A percentile compares a stretch with the other conserved stretches of the same genome.
Evolutionary conservation across 2,329 filamentous ascomycete genomes (phyloP).

Genomic region (Exophiala sp.): DNA sequence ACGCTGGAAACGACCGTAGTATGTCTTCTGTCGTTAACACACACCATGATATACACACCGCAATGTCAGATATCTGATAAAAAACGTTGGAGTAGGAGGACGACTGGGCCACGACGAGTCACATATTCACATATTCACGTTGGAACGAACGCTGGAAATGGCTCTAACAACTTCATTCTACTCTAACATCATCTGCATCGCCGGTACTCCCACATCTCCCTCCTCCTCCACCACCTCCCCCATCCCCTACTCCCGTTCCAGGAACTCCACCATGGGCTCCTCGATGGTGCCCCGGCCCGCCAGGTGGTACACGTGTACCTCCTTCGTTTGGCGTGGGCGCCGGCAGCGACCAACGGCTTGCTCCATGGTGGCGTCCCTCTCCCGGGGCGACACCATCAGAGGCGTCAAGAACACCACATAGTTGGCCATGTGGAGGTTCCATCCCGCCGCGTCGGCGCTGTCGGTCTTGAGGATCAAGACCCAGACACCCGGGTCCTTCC

Average conservation of each 20-base stretch:
- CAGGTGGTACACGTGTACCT: conserved; percentile 54
- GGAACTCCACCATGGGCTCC: conserved; percentile 5
- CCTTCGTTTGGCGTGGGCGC: conserved; percentile 53
- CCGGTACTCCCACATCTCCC: conserved; percentile 8
- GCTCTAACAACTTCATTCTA: no score
- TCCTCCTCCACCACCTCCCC: conserved; percentile 9
- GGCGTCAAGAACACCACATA: conserved; percentile 60
- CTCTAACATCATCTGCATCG: conserved; percentile 1
- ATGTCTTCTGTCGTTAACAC: no score
- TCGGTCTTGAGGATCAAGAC: conserved; percentile 55
- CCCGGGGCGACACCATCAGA: conserved; percentile 45
- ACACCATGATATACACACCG: no score
- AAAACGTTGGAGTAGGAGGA: no score
- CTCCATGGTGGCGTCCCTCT: conserved; percentile 54
- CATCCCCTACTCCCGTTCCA: conserved; percentile 7
- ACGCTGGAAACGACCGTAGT: no score
- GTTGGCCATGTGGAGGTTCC: conserved; percentile 60
- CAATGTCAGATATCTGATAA: no score
- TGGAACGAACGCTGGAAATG: no score
- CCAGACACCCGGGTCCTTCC: conserved; percentile 30
- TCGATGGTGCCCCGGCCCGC: conserved; percentile 8
- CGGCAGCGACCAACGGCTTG: conserved; percentile 59
- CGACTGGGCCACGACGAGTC: no score
- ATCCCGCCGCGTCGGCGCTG: conserved; percentile 54
- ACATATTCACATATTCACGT: no score